Evolutionary conservation across 139 green algal genomes (phyloP).

Genomic region (Medakamo hakoo): DNA sequence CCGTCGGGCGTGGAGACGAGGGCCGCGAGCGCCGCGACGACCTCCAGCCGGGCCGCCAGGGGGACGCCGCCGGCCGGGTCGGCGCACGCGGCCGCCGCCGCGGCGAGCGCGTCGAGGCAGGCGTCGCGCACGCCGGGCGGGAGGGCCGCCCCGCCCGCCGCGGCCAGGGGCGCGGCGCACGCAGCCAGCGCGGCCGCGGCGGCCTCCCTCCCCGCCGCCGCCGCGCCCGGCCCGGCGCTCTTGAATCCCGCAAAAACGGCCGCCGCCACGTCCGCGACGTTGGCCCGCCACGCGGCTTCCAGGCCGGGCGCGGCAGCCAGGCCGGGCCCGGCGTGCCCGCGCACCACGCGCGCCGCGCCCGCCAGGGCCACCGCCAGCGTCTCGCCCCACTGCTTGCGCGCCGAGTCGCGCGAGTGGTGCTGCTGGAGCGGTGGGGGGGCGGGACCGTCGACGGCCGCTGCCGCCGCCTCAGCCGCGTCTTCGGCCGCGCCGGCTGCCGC

Average conservation of each 20-base stretch:
- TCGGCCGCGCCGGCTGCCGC: constrained; percentile 21
- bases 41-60: background rate
- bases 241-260: too few species aligned
- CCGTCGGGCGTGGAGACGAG: background rate
- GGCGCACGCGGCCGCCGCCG: background rate
- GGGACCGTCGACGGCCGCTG: background rate
- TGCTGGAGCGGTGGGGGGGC: constrained; percentile 40
- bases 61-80: background rate
- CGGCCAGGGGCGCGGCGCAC: background rate
- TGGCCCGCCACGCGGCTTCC: background rate
- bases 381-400: constrained; percentile 92
- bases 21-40: background rate
- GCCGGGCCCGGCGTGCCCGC: constrained; percentile 20
- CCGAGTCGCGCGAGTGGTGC: constrained; percentile 86
- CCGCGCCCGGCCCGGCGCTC: too few species aligned
- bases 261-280: background rate
- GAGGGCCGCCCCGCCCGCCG: background rate
- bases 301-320: background rate
- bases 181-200: background rate
- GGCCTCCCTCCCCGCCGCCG: background rate
- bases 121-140: background rate
- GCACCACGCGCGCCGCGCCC: constrained; percentile 64
- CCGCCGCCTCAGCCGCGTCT: constrained; percentile 22
- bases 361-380: constrained; percentile 70
- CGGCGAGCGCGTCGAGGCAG: background rate